Conservation (phyloP, 176 grass and related monocot species). For the Carex kokanica region DNA sequence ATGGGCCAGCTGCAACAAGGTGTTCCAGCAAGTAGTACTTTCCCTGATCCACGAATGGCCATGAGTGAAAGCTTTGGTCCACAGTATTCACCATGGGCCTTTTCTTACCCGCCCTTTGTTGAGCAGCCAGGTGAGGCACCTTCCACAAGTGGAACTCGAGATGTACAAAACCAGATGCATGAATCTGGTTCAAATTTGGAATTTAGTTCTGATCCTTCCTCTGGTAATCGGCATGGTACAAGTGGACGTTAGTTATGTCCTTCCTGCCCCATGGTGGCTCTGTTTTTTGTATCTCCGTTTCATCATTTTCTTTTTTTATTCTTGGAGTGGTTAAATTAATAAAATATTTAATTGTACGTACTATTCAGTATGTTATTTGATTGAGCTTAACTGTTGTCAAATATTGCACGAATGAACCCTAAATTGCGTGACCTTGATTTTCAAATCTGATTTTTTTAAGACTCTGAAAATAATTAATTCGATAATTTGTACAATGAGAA, state of each 20-base stretch:
- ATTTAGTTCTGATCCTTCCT: not conserved
- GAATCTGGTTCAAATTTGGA: not conserved
- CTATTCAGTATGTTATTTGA: not conserved
- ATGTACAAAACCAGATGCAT: not conserved
- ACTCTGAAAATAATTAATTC: too few relatives aligned
- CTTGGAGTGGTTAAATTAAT: not conserved
- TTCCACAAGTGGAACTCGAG: not conserved
- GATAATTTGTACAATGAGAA: too few relatives aligned
- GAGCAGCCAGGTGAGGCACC: not conserved
- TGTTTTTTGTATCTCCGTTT: not conserved
- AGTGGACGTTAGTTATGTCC: not conserved
- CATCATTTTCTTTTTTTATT: not conserved
- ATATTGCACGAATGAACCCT: too few relatives aligned
- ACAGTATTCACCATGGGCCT: too few relatives aligned
- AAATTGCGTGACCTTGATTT: too few relatives aligned
- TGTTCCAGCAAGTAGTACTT: not conserved
- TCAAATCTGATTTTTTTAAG: too few relatives aligned
- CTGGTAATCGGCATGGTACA: not conserved
- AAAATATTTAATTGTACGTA: not conserved
- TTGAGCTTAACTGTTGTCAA: too few relatives aligned
- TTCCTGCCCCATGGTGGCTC: not conserved
- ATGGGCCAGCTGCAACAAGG: not conserved
- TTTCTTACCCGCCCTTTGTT: not conserved
- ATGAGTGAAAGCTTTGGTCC: not conserved
- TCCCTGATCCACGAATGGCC: not conserved